Percentiles rank a stretch among this genome's conserved stretches.
phyloP scores from a whole-genome alignment of 129 eudicot genomes.

The Lactuca sativa region DNA sequence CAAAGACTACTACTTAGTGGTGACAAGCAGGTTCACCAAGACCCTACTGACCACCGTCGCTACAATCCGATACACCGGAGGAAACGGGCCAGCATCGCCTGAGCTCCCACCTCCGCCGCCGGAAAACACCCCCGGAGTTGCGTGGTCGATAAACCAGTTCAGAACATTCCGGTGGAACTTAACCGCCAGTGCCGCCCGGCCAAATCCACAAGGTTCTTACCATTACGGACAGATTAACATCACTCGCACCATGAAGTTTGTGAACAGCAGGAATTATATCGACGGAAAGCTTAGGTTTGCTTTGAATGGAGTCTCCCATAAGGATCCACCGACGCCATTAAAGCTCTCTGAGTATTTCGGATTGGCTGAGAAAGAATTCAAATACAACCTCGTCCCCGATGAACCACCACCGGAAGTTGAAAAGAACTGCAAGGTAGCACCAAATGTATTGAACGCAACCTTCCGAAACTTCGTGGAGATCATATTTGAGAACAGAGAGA shows the following conservation, averaged over 20 bases:
- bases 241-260: conserved; percentile 83
- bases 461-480: conserved; percentile 76
- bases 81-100: conserved; percentile 42
- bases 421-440: conserved; percentile 38
- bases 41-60: conserved; percentile 39
- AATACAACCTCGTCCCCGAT: conserved; percentile 50
- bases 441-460: conserved; percentile 69
- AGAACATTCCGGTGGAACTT: conserved; percentile 87
- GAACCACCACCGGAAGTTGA: conserved; percentile 43
- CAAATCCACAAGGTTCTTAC: conserved; percentile 95
- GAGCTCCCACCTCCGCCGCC: conserved; percentile 60
- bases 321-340: conserved; percentile 58
- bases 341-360: conserved; percentile 74
- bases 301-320: conserved; percentile 76
- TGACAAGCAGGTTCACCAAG: conserved; percentile 71
- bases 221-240: conserved; percentile 89
- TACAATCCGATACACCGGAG: conserved; percentile 50
- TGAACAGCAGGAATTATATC: conserved; percentile 39
- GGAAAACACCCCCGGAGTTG: conserved; percentile 38
- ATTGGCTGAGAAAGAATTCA: conserved; percentile 49
- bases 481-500: conserved; percentile 78
- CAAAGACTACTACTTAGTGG: conserved; percentile 76
- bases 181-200: conserved; percentile 97
- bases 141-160: conserved; percentile 89
- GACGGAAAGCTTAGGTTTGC: conserved; percentile 76